Base-by-base conservation (phyloP, 352 stramenopile genomes). In the Globisporangium perplexum region DNA sequence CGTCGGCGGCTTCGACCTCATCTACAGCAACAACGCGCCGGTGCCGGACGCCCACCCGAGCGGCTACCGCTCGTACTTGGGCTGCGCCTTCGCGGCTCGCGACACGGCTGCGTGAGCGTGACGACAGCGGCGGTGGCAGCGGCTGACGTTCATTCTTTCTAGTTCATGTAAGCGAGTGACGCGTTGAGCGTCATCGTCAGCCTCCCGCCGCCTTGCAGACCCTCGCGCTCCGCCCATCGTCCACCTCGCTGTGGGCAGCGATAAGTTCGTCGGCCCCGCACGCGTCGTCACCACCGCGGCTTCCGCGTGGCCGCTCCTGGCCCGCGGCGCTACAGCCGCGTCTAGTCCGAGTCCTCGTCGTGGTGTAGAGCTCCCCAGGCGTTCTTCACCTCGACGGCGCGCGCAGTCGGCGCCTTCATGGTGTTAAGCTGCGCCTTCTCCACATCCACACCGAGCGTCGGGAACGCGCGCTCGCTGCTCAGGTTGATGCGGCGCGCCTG, bases 381-480 rank as follows among this genome's bases (percentile, higher is more conserved):
- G 52, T 92, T 92, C 61, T 86, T 87, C 28, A 78, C 87, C 53
- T 67, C 68, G 38, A 92, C 78, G 15, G 68, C 70, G 58, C 87
- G 87, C 43, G 60, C 60, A 35, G 59, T 64, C 17, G 70, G 72
- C 11, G 76, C 76, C 64, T 88, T 86, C 76, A 88, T 92, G 56
- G 45, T 72, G 61, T 64, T 76, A 23, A 90, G 55, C 47, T 86
- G 71, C 11, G 64, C 68, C 44, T 76, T 75, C 23, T 65, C 52
- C 22, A 66, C 47, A 54, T 88, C 79, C 17, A 60, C 68, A 4
- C 81, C 81, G 17, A 92, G 71, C 55, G 81, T 88, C 53, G 81
- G 81, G 57, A 92, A 92, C 22, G 81, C 78, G 33, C 75, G 76
- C 59, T 92, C 77, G 60, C 79, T 92, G 61, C 75, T 69, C 45